Base-by-base conservation (phyloP, 2,329 filamentous ascomycete species). In the Colletotrichum chrysophilum region DNA sequence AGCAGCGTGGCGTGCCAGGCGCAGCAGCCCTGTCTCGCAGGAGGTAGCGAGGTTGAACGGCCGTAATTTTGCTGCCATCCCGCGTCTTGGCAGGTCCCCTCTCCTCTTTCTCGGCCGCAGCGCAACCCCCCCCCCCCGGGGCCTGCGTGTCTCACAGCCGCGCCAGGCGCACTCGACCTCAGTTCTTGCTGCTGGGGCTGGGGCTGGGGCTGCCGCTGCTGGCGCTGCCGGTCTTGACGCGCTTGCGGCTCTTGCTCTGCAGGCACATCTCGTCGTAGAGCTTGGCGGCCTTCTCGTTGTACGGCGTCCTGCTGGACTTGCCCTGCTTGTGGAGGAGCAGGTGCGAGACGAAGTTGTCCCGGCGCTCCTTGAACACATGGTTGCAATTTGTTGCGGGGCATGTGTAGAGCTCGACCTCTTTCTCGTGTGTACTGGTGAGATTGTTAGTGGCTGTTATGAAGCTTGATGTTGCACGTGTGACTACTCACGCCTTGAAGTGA, bases 401-500 rank as follows among this genome's bases (percentile, higher is more conserved):
- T 21, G 70, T 71, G 71, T 77, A 76, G 28, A 76, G 32, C 67
- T 77, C 76, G 69, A 72, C 75, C 43, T 75, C 73, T 28, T 68
- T 77, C 64, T 75, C 76, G n/a, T 76, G 74, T n/a, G 72, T 77
- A 7, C 75, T 74, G 60, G 24, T 16, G n/a, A 56, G 18, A 2
- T 9, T 69, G 58, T 68, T 36, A 70, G 24, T 66, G 85, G 86
- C 70, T 28, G 26, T 28, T 28, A 28, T 28, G 26, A 28, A 28
- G 26, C 26, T 28, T 28, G 26, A 28, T 28, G 26, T 28, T 28
- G 26, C 26, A 13, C 36, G 24, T 61, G 7, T 38, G 32, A 85
- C 88, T 84, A 86, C 88, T 84, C 79, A 91, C 89, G 88, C 88
- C 69, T 86, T 85, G 67, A 87, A 84, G 79, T 91, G 90, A 32